These are phyloP conservation scores for Teratosphaeria viscida DNA, from an alignment of 2,329 filamentous ascomycete species.

Conservation along the genomic window DNA sequence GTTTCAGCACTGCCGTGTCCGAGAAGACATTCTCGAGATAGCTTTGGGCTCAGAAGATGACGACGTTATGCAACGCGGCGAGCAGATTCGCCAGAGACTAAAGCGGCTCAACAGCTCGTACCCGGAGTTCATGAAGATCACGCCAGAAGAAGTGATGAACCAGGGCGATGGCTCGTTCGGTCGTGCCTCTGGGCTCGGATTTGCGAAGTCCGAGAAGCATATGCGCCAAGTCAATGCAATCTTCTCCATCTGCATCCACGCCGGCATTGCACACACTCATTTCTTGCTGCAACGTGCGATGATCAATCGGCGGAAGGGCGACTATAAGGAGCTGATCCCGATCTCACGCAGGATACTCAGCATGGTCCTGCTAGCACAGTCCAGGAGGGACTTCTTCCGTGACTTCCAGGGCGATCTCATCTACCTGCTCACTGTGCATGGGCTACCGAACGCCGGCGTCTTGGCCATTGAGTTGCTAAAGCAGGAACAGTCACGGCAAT, in stretches of 20 bases:
- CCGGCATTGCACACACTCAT: slow-evolving; percentile 43
- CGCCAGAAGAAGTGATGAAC: slow-evolving; percentile 19
- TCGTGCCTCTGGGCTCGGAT: neutral
- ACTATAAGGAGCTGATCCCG: slow-evolving; percentile 27
- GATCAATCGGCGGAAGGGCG: slow-evolving; percentile 31
- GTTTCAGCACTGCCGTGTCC: slow-evolving; percentile 39
- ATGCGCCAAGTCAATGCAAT: slow-evolving; percentile 31
- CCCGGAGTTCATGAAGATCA: slow-evolving; percentile 20
- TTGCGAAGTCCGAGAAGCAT: slow-evolving; percentile 7
- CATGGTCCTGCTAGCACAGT: slow-evolving; percentile 27
- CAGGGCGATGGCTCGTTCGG: slow-evolving; percentile 7
- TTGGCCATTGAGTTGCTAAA: slow-evolving; percentile 35
- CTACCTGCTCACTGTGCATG: slow-evolving; percentile 29
- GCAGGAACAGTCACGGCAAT: slow-evolving; percentile 28
- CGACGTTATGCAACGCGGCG: slow-evolving; percentile 28
- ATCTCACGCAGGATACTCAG: slow-evolving; percentile 29
- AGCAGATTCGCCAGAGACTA: slow-evolving; percentile 30
- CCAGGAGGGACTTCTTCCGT: slow-evolving; percentile 29
- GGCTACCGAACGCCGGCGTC: slow-evolving; percentile 33
- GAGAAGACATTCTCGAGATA: slow-evolving; percentile 51
- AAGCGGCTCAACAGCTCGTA: slow-evolving; percentile 29
- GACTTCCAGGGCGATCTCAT: slow-evolving; percentile 35
- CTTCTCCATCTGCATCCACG: slow-evolving; percentile 30
- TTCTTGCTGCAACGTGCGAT: slow-evolving; percentile 51
- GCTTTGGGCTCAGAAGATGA: slow-evolving; percentile 36